phyloP scores from a whole-genome alignment of 495 filamentous ascomycete genomes.

The Xylaria bambusicola region DNA sequence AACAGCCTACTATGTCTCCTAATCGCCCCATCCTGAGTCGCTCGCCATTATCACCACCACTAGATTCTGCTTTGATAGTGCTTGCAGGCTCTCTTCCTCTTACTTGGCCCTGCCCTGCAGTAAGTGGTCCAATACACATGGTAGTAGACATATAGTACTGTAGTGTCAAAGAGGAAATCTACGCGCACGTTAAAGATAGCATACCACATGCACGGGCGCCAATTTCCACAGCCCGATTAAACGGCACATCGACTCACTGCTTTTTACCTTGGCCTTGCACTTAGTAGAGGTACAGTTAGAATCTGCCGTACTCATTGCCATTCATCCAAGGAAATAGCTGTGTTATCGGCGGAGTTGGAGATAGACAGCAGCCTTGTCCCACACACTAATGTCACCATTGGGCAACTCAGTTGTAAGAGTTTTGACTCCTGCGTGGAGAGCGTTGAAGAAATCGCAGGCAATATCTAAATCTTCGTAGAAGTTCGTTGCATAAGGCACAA shows the following conservation, averaged over 20 bases:
- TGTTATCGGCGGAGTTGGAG: slow-evolving; percentile 41
- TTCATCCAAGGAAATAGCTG: background rate
- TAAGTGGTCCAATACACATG: background rate
- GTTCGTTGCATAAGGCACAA: slow-evolving; percentile 70
- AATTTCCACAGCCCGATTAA: background rate
- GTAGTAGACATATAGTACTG: background rate
- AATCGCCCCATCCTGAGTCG: background rate
- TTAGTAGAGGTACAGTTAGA: background rate
- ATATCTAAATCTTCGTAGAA: slow-evolving; percentile 76
- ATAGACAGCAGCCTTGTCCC: slow-evolving; percentile 68
- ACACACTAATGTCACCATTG: slow-evolving; percentile 56
- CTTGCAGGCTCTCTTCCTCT: background rate
- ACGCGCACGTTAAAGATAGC: background rate
- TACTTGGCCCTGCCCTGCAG: slow-evolving; percentile 8
- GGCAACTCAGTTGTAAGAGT: slow-evolving; percentile 60
- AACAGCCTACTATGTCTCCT: background rate
- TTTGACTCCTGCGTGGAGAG: slow-evolving; percentile 71
- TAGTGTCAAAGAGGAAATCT: background rate
- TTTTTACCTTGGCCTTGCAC: slow-evolving; percentile 1
- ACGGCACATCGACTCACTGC: background rate
- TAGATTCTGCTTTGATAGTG: background rate
- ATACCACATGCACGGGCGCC: background rate
- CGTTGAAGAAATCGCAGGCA: slow-evolving; percentile 82
- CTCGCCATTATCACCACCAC: background rate
- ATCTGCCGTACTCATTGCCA: background rate